These are phyloP conservation scores for Quaeritorhiza haematococci DNA, from an alignment of 371 early-diverging fungal species.

Conservation along the genomic window DNA sequence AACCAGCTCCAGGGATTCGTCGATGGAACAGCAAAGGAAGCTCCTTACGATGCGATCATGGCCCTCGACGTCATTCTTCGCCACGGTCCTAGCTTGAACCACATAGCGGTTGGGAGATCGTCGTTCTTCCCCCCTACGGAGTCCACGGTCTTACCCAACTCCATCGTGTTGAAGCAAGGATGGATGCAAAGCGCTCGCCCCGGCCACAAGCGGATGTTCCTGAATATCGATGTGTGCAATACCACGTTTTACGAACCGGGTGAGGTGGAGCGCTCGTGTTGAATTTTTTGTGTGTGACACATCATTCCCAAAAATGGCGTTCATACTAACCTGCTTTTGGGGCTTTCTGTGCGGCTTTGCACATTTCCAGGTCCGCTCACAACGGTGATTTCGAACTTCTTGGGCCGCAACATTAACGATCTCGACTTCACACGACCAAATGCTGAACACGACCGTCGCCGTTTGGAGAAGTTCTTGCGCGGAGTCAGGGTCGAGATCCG, in stretches of 20 bases:
- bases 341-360: background rate
- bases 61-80: constrained; percentile 67
- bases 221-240: constrained; percentile 69
- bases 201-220: constrained; percentile 46
- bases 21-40: constrained; percentile 11
- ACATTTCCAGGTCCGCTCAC: no score
- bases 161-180: constrained; percentile 73
- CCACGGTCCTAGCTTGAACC: constrained; percentile 48
- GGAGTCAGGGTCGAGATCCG: constrained; percentile 22
- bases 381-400: no score
- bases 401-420: no score
- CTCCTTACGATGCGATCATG: constrained; percentile 47
- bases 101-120: constrained; percentile 61
- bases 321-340: no score
- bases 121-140: constrained; percentile 62
- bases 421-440: constrained; percentile 10
- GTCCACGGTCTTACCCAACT: constrained; percentile 38
- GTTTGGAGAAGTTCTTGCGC: constrained; percentile 26
- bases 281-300: no score
- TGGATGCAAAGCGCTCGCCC: constrained; percentile 70
- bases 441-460: constrained; percentile 38
- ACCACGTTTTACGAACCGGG: constrained; percentile 65
- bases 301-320: no score
- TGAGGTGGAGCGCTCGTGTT: no score
- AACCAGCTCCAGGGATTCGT: constrained; percentile 20